Percentiles rank a stretch among this genome's conserved stretches.
These are phyloP conservation scores for Circinella minor DNA, from an alignment of 371 early-diverging fungal genomes.

Conservation along the genomic window DNA sequence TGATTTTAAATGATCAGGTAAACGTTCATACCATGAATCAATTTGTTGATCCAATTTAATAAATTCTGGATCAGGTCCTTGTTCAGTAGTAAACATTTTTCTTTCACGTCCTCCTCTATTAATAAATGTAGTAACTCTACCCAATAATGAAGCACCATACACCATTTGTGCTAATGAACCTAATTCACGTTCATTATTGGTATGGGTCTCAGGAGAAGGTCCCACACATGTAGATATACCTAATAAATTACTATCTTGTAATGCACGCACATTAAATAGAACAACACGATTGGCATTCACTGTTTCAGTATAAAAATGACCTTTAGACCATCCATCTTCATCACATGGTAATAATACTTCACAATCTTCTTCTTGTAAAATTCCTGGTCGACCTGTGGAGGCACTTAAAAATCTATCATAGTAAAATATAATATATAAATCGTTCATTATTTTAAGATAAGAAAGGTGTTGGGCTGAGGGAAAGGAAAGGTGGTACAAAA, in stretches of 20 bases:
- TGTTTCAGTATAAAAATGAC: conserved; percentile 44
- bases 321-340: conserved; percentile 49
- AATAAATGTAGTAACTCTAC: conserved; percentile 54
- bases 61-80: conserved; percentile 50
- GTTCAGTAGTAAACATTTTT: conserved; percentile 33
- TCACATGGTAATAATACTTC: conserved; percentile 60
- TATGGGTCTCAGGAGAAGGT: not conserved
- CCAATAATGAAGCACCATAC: conserved; percentile 35
- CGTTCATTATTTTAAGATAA: no score
- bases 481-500: not conserved
- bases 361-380: conserved; percentile 61
- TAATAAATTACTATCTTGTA: conserved; percentile 35
- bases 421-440: no score
- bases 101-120: conserved; percentile 45
- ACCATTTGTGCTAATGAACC: conserved; percentile 29
- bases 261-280: conserved; percentile 30
- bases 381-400: conserved; percentile 56
- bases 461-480: no score
- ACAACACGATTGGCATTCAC: conserved; percentile 31
- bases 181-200: conserved; percentile 13
- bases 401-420: conserved; percentile 39
- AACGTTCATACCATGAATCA: conserved; percentile 46
- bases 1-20: conserved; percentile 48
- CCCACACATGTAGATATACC: conserved; percentile 26
- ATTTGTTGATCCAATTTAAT: conserved; percentile 46